These are phyloP conservation scores for Botryotinia globosa DNA, from an alignment of 2,329 filamentous ascomycete species.

Conservation along the genomic window DNA sequence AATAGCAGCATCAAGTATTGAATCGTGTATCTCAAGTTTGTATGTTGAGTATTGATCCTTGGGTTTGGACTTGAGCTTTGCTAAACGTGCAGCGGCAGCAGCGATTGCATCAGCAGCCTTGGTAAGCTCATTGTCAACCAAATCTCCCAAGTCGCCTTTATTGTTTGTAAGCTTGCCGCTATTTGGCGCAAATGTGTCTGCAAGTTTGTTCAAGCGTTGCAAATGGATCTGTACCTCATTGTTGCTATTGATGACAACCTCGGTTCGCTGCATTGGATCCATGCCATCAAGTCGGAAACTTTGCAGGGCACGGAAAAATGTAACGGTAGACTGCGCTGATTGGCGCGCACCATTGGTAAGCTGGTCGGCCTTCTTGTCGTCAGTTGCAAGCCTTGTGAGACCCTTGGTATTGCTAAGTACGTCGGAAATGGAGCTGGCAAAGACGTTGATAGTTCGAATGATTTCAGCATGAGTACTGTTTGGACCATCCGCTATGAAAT, in stretches of 20 bases:
- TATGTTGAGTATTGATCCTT: constrained; percentile 93
- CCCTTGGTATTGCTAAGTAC: constrained; percentile 97
- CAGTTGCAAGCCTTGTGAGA: constrained; percentile 84
- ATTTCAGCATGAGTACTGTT: constrained; percentile 87
- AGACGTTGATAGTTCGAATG: constrained; percentile 88
- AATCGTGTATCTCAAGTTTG: constrained; percentile 93
- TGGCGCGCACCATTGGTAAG: constrained; percentile 79
- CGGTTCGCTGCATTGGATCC: constrained; percentile 87
- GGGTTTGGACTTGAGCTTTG: constrained; percentile 94
- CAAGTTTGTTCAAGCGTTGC: constrained; percentile 88
- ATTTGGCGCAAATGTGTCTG: constrained; percentile 87
- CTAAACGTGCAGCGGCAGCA: constrained; percentile 81
- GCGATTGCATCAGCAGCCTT: constrained; percentile 96
- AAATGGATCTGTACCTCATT: constrained; percentile 93
- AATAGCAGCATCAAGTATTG: constrained; percentile 87
- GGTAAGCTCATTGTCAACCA: constrained; percentile 86
- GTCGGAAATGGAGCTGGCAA: constrained; percentile 86
- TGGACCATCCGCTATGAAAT: constrained; percentile 94
- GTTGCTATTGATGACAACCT: constrained; percentile 96
- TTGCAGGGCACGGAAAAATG: constrained; percentile 91
- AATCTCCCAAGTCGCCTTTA: constrained; percentile 84
- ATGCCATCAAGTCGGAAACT: constrained; percentile 91
- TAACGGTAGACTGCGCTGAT: constrained; percentile 81
- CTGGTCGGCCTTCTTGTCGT: constrained; percentile 90
- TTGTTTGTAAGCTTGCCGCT: constrained; percentile 74